phyloP scores from a whole-genome alignment of 208 protist genomes.

The Lotmaria passim region DNA sequence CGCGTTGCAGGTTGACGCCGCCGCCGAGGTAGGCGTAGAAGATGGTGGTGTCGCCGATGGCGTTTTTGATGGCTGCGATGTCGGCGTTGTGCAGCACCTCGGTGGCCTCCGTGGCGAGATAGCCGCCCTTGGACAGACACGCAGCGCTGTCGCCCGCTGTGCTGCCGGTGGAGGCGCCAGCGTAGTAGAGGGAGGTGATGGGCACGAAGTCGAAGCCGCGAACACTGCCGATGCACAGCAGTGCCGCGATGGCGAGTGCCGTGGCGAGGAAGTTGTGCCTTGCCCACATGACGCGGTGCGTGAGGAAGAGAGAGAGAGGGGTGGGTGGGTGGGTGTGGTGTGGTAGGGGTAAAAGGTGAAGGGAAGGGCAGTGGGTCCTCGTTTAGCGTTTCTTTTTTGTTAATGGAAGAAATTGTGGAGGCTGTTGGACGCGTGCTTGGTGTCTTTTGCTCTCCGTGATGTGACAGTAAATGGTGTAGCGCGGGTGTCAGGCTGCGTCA shows the following conservation, averaged over 20 bases:
- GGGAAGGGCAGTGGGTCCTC: too few relatives aligned
- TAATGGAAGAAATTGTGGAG: too few relatives aligned
- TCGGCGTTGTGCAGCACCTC: conserved; percentile 23
- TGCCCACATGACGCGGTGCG: not conserved
- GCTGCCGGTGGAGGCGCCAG: not conserved
- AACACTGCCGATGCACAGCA: conserved; percentile 2
- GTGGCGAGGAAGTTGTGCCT: not conserved
- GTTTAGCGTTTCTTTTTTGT: too few relatives aligned
- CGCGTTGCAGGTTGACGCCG: conserved; percentile 10
- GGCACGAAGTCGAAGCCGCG: conserved; percentile 19
- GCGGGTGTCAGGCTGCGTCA: too few relatives aligned
- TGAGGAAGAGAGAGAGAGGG: not conserved
- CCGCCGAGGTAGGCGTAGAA: conserved; percentile 46
- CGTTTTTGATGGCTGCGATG: conserved; percentile 13
- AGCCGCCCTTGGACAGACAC: conserved; percentile 26
- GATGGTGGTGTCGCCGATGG: not conserved
- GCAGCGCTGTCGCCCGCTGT: not conserved
- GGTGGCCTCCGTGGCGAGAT: conserved; percentile 37
- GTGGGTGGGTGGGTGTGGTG: not conserved
- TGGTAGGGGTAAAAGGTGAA: not conserved
- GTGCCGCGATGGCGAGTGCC: not conserved
- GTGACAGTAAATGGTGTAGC: too few relatives aligned
- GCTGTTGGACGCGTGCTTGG: too few relatives aligned
- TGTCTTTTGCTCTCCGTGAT: too few relatives aligned
- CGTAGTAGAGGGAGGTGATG: conserved; percentile 21